Evolutionary conservation across 1,284 basidiomycete genomes (phyloP).

Genomic region (Chiua sp.): DNA sequence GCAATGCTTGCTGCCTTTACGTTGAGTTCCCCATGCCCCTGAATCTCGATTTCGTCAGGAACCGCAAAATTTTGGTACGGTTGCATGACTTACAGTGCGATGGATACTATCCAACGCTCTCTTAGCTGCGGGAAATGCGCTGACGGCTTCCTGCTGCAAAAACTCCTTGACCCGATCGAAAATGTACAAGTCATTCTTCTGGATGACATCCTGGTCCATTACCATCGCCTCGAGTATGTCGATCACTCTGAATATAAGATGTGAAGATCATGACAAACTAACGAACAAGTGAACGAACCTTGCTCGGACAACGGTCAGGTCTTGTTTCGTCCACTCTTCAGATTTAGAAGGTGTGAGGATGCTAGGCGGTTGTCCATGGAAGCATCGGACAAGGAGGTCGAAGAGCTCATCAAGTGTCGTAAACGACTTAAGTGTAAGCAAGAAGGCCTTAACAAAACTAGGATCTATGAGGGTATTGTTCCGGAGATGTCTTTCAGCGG

Average conservation of each 20-base stretch:
- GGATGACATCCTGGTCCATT: conserved; percentile 79
- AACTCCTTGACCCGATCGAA: conserved; percentile 83
- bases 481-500: too few species aligned
- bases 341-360: conserved; percentile 69
- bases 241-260: conserved; percentile 60
- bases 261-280: conserved; percentile 7
- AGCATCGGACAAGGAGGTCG: conserved; percentile 84
- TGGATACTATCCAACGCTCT: conserved; percentile 76
- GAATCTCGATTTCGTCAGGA: conserved; percentile 16
- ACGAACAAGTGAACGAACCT: conserved; percentile 57
- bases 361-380: conserved; percentile 79
- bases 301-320: conserved; percentile 89
- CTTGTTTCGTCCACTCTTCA: conserved; percentile 84
- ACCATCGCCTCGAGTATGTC: conserved; percentile 87
- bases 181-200: conserved; percentile 81
- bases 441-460: conserved; percentile 37
- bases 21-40: conserved; percentile 61
- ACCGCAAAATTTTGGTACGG: conserved; percentile 16
- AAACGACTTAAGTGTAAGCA: conserved; percentile 71
- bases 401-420: conserved; percentile 88
- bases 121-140: conserved; percentile 69
- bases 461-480: too few species aligned
- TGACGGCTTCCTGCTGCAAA: conserved; percentile 66
- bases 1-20: conserved; percentile 53
- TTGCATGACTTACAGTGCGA: conserved; percentile 63